Evolutionary conservation across 2,329 filamentous ascomycete species (phyloP).

Genomic region (Ophiostoma tasmaniense): DNA sequence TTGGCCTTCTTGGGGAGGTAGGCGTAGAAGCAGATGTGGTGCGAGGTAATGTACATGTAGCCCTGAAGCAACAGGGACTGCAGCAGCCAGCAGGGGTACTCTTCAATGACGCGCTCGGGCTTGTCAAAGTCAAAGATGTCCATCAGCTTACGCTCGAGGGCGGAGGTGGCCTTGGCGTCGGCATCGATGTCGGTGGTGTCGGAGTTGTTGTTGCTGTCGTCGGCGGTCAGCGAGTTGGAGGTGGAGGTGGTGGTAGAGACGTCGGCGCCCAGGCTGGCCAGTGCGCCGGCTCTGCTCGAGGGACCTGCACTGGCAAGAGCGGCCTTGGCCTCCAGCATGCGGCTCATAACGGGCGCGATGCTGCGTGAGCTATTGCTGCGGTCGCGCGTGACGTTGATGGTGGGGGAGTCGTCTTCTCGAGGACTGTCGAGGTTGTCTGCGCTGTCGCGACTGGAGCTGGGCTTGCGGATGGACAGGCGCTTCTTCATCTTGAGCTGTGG

Average conservation of each 20-base stretch:
- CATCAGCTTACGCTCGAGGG: slow-evolving; percentile 62
- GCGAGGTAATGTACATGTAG: slow-evolving; percentile 89
- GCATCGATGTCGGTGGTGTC: slow-evolving; percentile 31
- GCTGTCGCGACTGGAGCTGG: neutral
- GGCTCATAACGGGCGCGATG: slow-evolving; percentile 64
- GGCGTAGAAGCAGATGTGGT: slow-evolving; percentile 93
- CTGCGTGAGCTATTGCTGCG: slow-evolving; percentile 30
- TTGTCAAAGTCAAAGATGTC: slow-evolving; percentile 79
- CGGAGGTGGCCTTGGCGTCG: slow-evolving; percentile 40
- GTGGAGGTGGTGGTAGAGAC: neutral
- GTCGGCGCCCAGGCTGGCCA: slow-evolving; percentile 35
- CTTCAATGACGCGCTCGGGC: slow-evolving; percentile 77
- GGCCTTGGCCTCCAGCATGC: slow-evolving; percentile 65
- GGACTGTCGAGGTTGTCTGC: neutral
- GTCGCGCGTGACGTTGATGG: slow-evolving; percentile 28
- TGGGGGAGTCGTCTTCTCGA: slow-evolving; percentile 19
- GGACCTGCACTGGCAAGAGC: slow-evolving; percentile 36
- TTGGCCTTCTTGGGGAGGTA: slow-evolving; percentile 91
- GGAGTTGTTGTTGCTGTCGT: slow-evolving; percentile 32
- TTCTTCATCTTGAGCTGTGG: slow-evolving; percentile 24
- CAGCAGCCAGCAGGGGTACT: slow-evolving; percentile 89
- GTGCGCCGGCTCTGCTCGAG: neutral
- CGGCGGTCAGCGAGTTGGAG: slow-evolving; percentile 31
- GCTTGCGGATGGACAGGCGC: neutral
- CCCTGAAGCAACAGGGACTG: slow-evolving; percentile 89